Evolutionary conservation across 139 green algal genomes (phyloP).

Genomic region (Chlamydomonas sp.): DNA sequence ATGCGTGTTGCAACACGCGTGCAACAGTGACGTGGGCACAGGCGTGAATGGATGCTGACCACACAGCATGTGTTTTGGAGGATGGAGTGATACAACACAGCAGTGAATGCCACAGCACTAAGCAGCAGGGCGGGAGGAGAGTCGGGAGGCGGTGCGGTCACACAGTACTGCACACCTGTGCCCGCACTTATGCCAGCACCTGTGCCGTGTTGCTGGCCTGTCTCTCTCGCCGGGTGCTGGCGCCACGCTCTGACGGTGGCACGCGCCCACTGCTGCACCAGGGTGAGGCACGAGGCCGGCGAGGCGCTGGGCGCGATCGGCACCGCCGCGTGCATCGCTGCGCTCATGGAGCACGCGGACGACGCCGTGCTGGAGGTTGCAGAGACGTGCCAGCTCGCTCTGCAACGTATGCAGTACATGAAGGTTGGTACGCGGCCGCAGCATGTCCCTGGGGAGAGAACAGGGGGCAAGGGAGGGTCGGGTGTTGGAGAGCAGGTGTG

Average conservation of each 20-base stretch:
- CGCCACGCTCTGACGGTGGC: neutral
- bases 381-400: constrained; percentile 93
- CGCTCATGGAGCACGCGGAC: constrained; percentile 45
- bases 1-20: neutral
- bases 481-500: too few relatives aligned
- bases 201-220: neutral
- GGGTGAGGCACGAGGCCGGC: constrained; percentile 83
- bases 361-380: constrained; percentile 67
- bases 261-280: constrained; percentile 20
- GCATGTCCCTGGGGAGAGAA: too few relatives aligned
- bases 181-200: neutral
- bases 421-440: neutral
- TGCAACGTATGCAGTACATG: constrained; percentile 76
- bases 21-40: neutral
- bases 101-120: too few relatives aligned
- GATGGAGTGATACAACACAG: too few relatives aligned
- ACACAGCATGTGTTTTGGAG: too few relatives aligned
- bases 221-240: neutral
- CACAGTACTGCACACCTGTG: neutral
- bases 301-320: constrained; percentile 85
- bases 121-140: too few relatives aligned
- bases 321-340: constrained; percentile 48
- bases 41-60: neutral
- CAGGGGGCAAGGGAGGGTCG: too few relatives aligned
- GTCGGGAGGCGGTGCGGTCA: neutral